Evolutionary conservation across 2,329 filamentous ascomycete genomes (phyloP), one percentile per base, ranked within the genome.

Genomic region (Purpureocillium takamizusanense): DNA sequence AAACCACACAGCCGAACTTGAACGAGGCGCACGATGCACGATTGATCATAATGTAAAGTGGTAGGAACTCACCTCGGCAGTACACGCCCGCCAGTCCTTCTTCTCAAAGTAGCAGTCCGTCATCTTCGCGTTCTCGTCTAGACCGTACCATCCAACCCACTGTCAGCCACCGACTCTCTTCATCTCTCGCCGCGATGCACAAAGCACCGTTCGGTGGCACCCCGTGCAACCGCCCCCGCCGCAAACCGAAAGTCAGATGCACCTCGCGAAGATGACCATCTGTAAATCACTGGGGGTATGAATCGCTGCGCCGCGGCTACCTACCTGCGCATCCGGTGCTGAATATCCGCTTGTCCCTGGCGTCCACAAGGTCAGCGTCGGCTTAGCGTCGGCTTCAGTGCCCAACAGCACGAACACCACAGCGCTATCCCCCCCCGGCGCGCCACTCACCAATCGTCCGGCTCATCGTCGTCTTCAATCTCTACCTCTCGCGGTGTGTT

Each of bases 51-150:
- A 6, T 5, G 28, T 25, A 11, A 35, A 45, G 39, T 25, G 35
- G 16, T 27, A 38, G 36, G 31, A 40, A 66, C 83, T 68, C 60
- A 94, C 90, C 77, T 97, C 90, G 48, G 79, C 72, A 56, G 84
- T 84, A 63, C 92, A 98, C 41, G 74, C 72, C 50, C 92, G 74
- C 90, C 92, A 98, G 59, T 98, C 92, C 59, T 89, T 95, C 72
- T 89, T 95, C 39, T 90, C 87, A 56, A 78, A 95, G 61, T 94
- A 95, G 63, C 92, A 98, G 60, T 97, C 86, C 28, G 88, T 95
- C 80, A 98, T 76, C 55, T 80, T 89, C 38, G 76, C 68, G 55
- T 97, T 95, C 56, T 97, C 90, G 16, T 78, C 90, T 95, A 48
- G 39, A 10, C 21, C 21, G 21, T n/a, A n/a, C n/a, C n/a, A n/a